phyloP scores from a whole-genome alignment of 2,329 filamentous ascomycete species.

The Chaetomium strumarium region DNA sequence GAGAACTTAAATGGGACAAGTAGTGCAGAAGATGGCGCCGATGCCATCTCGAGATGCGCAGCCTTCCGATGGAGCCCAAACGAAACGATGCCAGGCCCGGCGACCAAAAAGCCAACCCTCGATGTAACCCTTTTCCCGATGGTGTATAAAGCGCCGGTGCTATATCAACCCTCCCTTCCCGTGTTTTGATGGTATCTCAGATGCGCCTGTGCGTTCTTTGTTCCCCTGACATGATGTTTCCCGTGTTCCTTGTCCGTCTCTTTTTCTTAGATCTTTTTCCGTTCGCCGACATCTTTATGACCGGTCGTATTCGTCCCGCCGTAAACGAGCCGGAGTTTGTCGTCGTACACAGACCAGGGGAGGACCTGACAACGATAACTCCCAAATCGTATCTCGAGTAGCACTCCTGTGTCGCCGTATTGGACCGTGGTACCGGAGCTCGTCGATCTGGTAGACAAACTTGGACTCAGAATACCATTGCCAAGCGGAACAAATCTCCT shows the following conservation, averaged over 20 bases:
- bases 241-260: conserved; percentile 6
- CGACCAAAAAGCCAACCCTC: not conserved
- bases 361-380: too few relatives aligned
- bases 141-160: conserved; percentile 8
- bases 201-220: conserved; percentile 6
- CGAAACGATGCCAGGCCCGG: conserved; percentile 4
- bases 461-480: too few relatives aligned
- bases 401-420: too few relatives aligned
- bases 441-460: too few relatives aligned
- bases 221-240: conserved; percentile 5
- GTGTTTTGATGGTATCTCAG: conserved; percentile 12
- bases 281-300: not conserved
- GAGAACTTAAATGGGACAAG: not conserved
- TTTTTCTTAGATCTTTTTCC: conserved; percentile 6
- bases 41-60: conserved; percentile 2
- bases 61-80: conserved; percentile 4
- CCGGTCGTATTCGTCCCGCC: conserved; percentile 1
- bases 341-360: not conserved
- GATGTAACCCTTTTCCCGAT: conserved; percentile 15
- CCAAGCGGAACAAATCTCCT: not conserved
- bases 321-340: not conserved
- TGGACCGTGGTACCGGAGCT: too few relatives aligned
- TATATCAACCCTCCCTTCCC: conserved; percentile 11
- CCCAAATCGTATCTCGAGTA: too few relatives aligned
- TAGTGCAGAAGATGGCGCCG: not conserved